These are phyloP conservation scores for Ceratocystis colombiana DNA, from an alignment of 2,329 filamentous ascomycete genomes.

Conservation along the genomic window DNA sequence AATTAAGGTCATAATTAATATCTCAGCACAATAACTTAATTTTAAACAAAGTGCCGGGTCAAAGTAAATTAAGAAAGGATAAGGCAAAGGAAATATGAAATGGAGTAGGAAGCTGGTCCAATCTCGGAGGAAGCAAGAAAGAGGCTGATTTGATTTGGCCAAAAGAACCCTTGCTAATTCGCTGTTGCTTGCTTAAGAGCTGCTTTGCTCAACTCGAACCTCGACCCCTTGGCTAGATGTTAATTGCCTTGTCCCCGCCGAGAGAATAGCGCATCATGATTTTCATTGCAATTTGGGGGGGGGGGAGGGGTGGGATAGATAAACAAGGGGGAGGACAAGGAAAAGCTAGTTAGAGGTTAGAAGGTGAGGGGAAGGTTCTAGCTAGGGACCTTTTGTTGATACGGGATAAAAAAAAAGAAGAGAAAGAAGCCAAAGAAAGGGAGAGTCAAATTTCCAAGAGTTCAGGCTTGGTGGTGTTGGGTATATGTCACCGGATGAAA, in stretches of 20 bases:
- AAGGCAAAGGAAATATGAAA: too few relatives aligned
- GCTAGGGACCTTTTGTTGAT: neutral
- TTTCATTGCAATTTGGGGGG: conserved; percentile 11
- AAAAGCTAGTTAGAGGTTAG: neutral
- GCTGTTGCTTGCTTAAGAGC: neutral
- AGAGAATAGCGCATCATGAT: conserved; percentile 3
- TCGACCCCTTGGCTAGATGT: neutral
- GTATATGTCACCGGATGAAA: too few relatives aligned
- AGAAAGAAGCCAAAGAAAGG: neutral
- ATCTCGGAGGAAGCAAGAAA: neutral
- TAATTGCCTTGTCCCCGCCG: neutral
- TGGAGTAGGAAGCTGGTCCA: neutral
- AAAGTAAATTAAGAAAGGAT: too few relatives aligned
- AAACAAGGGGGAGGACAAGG: neutral
- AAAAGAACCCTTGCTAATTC: neutral
- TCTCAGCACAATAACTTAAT: too few relatives aligned
- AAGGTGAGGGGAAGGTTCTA: neutral
- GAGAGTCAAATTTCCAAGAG: too few relatives aligned
- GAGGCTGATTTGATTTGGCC: neutral
- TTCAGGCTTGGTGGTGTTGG: neutral
- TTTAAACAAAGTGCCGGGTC: too few relatives aligned
- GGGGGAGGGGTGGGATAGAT: neutral
- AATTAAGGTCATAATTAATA: too few relatives aligned
- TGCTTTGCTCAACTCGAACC: neutral
- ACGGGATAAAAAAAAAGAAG: neutral